A percentile compares a stretch with the other conserved stretches of the same genome.
These are phyloP conservation scores for Diaporthe ampelina DNA, from an alignment of 2,329 filamentous ascomycete genomes.

Conservation along the genomic window DNA sequence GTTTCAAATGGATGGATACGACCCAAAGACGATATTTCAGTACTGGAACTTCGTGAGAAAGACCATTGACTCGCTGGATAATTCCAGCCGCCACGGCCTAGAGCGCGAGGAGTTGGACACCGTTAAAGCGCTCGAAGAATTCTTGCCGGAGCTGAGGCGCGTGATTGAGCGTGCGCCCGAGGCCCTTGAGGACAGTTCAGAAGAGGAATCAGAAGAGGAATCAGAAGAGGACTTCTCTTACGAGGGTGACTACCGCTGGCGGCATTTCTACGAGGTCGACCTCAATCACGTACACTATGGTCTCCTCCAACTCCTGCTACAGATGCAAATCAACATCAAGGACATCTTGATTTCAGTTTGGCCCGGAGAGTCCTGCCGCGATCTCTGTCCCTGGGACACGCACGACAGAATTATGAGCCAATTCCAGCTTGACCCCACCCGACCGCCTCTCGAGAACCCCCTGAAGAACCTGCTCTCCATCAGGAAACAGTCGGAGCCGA, in stretches of 20 bases:
- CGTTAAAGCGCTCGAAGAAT: neutral
- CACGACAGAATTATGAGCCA: neutral
- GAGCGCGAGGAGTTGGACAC: no score
- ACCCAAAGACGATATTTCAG: no score
- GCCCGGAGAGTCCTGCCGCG: no score
- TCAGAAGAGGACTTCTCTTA: no score
- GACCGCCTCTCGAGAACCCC: neutral
- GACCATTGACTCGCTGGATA: neutral
- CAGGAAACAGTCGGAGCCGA: neutral
- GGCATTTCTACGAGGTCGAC: no score
- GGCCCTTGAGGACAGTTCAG: no score
- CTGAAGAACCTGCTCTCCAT: neutral
- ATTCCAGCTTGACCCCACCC: neutral
- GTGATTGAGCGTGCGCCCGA: neutral
- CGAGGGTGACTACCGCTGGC: no score
- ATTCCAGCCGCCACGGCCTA: no score
- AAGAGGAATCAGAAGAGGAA: no score
- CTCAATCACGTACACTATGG: neutral
- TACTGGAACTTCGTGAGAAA: neutral
- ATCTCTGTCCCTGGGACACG: no score
- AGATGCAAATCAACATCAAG: neutral
- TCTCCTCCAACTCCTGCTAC: neutral
- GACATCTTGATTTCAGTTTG: neutral
- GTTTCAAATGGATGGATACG: neutral
- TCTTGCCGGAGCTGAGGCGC: neutral